Base-by-base conservation (phyloP, 2,329 filamentous ascomycete genomes). In the Beauveria sp. region DNA sequence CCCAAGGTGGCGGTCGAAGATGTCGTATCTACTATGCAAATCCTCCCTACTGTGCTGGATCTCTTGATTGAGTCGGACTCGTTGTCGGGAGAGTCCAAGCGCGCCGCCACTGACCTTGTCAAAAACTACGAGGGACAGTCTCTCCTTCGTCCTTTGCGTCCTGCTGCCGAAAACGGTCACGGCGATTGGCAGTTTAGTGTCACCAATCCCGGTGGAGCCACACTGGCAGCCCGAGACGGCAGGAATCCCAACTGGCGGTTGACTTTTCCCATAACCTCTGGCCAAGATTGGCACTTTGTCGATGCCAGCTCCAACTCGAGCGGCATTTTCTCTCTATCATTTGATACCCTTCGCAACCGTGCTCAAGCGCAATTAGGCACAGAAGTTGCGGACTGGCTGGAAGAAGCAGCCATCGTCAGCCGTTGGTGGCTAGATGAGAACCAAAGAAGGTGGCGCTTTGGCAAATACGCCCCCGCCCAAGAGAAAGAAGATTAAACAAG, bases 371-470 rank as follows among this genome's bases (percentile, higher is more conserved):
- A 60, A 5, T 26, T 60, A 10, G 58, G 58, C 30, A 46, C 34
- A 5, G 57, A 60, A 49, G 62, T 58, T n/a, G 62, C 62, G 3
- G 54, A 57, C 12, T 63, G 62, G 62, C 34, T 57, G 18, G 62
- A 74, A 62, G 71, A 72, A 51, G 73, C 69, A 0, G 69, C 71
- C 5, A 70, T 72, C 42, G 63, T 73, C 18, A 69, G 70, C 4
- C 65, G 70, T 20, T 74, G 73, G 71, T 74, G 71, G 65, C 69
- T 73, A 3, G 71, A 73, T 51, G 72, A 74, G 61, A 74, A 74
- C 58, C 67, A 68, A 64, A 73, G 69, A 60, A 67, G 72, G 55
- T 74, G 71, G 71, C 70, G 68, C 58, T 72, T 72, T 63, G 68
- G 63, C 18, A 62, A 62, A 43, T 63, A 67, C 9, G 40, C 58